Base-by-base conservation (phyloP, 352 stramenopile species). In the Phytopythium helicoides region DNA sequence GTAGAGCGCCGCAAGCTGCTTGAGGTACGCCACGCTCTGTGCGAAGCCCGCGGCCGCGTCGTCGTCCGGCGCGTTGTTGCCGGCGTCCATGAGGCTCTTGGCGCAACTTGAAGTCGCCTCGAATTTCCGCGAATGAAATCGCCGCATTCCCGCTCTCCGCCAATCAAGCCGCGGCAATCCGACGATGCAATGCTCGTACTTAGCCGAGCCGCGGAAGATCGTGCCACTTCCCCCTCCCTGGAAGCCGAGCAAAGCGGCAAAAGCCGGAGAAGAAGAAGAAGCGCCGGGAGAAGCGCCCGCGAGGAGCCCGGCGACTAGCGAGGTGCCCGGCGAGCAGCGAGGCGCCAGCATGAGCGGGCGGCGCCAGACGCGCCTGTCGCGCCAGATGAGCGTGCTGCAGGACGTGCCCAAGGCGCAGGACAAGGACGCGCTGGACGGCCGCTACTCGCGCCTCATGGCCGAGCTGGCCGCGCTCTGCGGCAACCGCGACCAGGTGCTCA, bases 401-500 rank as follows among this genome's bases (percentile, higher is more conserved):
- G 83, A 93, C 52, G 56, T 91, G 19, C 80, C 91, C 51, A 81
- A 93, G 62, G 81, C 56, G 37, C 78, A 89, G 48, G 81, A 89
- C 52, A 86, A 83, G 54, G 78, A 88, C 49, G 87, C 68, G 46
- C 52, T 89, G 14, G 78, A 90, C 34, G 71, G 62, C 8, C 82
- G 82, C 52, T 92, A 90, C 44, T 65, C 71, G 48, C 80, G 82
- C 6, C 71, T 94, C 25, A 87, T 94, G 82, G 51, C 56, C 26
- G 86, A 95, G 57, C 60, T 95, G 4, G 71, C 81, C 15, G 64
- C 69, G 46, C 62, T 95, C 28, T 95, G 82, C 42, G 68, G 69
- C 54, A 80, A 95, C 60, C 75, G 86, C 36, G 77, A 71, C 60
- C 79, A 85, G 52, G 71, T 95, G 40, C 52, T 95, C 14, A 91